phyloP scores from a whole-genome alignment of 345 rosid species.

The Streptanthus diversifolius region DNA sequence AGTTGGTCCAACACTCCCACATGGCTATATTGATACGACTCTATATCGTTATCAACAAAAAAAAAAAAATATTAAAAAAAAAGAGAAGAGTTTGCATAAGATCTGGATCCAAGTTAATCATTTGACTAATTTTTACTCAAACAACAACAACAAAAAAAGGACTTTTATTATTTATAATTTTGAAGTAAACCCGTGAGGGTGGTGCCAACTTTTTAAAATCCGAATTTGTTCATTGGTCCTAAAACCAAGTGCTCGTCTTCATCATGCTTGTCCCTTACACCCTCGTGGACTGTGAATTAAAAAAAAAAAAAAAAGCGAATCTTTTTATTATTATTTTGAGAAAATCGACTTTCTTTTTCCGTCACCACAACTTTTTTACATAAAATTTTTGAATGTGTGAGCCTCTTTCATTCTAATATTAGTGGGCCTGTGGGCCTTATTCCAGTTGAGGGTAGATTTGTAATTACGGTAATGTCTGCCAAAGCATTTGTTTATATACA shows the following conservation, averaged over 20 bases:
- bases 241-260: conserved; percentile 10
- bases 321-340: neutral
- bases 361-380: neutral
- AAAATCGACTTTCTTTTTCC: neutral
- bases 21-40: conserved; percentile 5
- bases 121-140: neutral
- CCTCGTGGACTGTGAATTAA: neutral
- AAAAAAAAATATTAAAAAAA: neutral
- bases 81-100: neutral
- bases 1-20: conserved; percentile 23
- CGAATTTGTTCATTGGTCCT: neutral
- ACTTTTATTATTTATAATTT: neutral
- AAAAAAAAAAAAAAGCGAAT: too few relatives aligned
- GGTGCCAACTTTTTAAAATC: neutral
- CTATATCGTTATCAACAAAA: too few relatives aligned
- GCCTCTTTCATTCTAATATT: neutral
- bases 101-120: neutral
- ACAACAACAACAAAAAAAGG: neutral
- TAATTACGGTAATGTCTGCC: neutral
- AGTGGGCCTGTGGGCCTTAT: conserved; percentile 7
- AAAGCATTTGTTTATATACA: neutral
- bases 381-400: neutral
- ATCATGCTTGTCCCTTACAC: neutral
- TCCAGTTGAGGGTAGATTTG: neutral
- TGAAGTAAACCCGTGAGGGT: neutral